These are phyloP conservation scores for Lentinula sp. DNA, from an alignment of 768 basidiomycete species.

Conservation along the genomic window DNA sequence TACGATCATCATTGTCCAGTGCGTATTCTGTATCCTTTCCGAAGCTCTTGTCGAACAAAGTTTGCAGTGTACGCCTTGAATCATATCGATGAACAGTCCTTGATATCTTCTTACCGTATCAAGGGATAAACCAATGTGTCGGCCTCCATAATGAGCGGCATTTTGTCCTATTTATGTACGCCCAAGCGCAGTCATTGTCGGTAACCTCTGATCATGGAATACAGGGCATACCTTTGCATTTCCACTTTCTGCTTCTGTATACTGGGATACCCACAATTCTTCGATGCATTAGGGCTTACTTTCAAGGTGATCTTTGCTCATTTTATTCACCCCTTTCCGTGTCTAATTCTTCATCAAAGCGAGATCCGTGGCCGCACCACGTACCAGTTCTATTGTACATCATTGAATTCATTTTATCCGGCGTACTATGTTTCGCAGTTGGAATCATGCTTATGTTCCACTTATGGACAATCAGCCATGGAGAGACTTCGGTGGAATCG, in stretches of 20 bases:
- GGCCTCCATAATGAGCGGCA: constrained; percentile 94
- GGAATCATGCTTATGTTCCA: constrained; percentile 70
- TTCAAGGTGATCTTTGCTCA: constrained; percentile 28
- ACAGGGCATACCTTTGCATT: constrained; percentile 76
- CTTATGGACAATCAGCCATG: constrained; percentile 60
- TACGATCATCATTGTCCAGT: constrained; percentile 92
- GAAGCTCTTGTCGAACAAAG: neutral
- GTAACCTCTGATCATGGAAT: neutral
- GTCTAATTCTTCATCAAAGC: neutral
- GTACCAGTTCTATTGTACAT: constrained; percentile 69
- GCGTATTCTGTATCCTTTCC: constrained; percentile 26
- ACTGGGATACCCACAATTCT: constrained; percentile 58
- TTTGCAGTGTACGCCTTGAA: constrained; percentile 32
- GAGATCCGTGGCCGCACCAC: constrained; percentile 48
- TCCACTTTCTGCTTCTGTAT: constrained; percentile 54
- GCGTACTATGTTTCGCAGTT: constrained; percentile 72
- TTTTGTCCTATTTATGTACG: constrained; percentile 91
- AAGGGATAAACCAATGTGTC: constrained; percentile 98
- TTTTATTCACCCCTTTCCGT: neutral
- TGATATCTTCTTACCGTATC: neutral
- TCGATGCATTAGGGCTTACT: constrained; percentile 52
- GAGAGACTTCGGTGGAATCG: constrained; percentile 86
- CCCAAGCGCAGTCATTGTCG: constrained; percentile 6
- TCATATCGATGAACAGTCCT: neutral
- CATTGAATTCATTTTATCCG: constrained; percentile 68